Evolutionary conservation across 164 flowering plant species (phyloP), one percentile per base, ranked within the genome.

Genomic region (Umbellularia californica): DNA sequence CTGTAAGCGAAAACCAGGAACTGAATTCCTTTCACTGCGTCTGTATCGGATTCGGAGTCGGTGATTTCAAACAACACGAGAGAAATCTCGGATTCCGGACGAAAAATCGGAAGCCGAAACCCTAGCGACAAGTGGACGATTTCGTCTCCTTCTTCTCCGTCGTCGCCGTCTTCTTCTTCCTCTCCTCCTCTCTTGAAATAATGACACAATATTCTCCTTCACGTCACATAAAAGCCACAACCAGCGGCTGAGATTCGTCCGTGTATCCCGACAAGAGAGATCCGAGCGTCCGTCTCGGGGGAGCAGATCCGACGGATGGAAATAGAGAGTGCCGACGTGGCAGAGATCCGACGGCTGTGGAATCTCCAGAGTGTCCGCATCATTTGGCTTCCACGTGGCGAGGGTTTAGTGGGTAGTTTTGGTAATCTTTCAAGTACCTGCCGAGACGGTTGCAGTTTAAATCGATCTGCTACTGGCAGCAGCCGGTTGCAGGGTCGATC

Each of bases 141-240:
- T 58, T 58, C 50, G 17, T 71, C 73, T 33, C 66, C 63, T 6
- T 11, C 65, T 12, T 58, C 65, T 30, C 20, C 73, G 28, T n/a
- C 65, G 19, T 58, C 65, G 27, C 28, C 73, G 10, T 30, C 73
- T 71, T 58, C 73, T 7, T 28, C 73, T 58, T 24, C 23, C 35
- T 70, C 30, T n/a, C 9, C 1, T 52, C 35, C 41, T 47, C 13
- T 2, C 5, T 3, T 52, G 15, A 2, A 17, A 17, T 58, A n/a
- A 58, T 71, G 64, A 17, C 73, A 19, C 51, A 58, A 71, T 58
- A 58, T 28, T 71, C 65, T 58, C 69, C 69, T 30, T 66, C 69
- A 66, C 27, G 69, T 19, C 17, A 19, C 69, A 20, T 15, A 17
- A 30, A 27, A 66, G 69, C 69, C 30, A 28, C 19, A 66, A 28